A percentile compares a stretch with the other conserved stretches of the same genome.
Conservation (phyloP, 306 rosid species). For the Ceratonia siliqua region DNA sequence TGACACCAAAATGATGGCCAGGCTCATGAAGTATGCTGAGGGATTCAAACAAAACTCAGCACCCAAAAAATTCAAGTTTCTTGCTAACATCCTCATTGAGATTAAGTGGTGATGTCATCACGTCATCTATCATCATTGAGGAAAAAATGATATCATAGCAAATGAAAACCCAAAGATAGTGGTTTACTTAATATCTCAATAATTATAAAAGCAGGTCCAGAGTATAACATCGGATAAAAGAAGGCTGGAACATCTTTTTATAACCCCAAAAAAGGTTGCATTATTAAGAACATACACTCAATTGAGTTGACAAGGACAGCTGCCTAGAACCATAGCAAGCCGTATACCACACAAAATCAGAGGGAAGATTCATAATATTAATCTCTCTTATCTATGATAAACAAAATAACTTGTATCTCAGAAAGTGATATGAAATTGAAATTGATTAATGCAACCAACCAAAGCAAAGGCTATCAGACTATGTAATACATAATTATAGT, state of each 20-base stretch:
- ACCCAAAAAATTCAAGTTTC: not conserved
- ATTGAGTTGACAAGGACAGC: not conserved
- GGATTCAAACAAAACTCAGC: not conserved
- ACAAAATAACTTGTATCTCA: not conserved
- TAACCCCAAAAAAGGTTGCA: not conserved
- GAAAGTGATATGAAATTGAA: not conserved
- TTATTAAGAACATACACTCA: not conserved
- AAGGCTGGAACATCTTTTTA: too few relatives aligned
- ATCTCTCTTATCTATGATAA: not conserved
- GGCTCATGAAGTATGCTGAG: not conserved
- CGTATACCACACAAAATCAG: not conserved
- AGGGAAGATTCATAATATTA: not conserved
- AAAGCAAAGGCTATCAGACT: conserved; percentile 3
- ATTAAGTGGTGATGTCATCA: not conserved
- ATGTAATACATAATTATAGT: conserved; percentile 5
- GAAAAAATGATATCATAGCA: not conserved
- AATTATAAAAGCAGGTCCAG: too few relatives aligned
- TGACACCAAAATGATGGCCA: not conserved
- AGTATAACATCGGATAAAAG: too few relatives aligned
- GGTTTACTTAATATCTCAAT: not conserved
- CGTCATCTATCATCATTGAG: not conserved
- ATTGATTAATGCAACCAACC: conserved; percentile 23
- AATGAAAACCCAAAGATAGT: not conserved
- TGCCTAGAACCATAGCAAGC: not conserved
- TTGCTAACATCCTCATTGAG: not conserved